Evolutionary conservation across 2,329 filamentous ascomycete genomes (phyloP).

Genomic region (Escovopsis sp.): DNA sequence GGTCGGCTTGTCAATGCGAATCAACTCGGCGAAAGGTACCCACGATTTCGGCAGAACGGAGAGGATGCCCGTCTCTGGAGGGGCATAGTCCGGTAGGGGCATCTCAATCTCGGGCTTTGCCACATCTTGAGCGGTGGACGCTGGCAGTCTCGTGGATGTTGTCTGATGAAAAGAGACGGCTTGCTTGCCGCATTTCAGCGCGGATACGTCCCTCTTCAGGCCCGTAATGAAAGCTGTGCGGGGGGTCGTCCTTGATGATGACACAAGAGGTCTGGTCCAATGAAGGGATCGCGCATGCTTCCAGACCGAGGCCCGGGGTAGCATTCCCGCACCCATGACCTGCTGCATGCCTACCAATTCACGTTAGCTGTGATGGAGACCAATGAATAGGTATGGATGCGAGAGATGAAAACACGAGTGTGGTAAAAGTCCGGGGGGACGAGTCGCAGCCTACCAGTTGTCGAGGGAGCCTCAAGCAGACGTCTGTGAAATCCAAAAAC

Average conservation of each 20-base stretch:
- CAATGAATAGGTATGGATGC: no score
- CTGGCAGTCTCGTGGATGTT: conserved; percentile 5
- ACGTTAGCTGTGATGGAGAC: no score
- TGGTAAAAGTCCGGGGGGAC: no score
- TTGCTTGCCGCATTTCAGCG: conserved; percentile 7
- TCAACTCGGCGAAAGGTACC: conserved; percentile 69
- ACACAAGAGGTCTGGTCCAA: conserved; percentile 3
- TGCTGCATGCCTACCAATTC: neutral
- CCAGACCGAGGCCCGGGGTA: conserved; percentile 12
- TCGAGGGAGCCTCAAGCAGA: no score
- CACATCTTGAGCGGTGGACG: conserved; percentile 6
- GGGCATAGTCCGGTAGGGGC: conserved; percentile 33
- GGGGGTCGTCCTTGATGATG: neutral
- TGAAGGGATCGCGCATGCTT: conserved; percentile 9
- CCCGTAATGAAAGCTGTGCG: neutral
- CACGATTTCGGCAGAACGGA: conserved; percentile 52
- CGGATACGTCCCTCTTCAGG: conserved; percentile 1
- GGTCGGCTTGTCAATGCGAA: conserved; percentile 65
- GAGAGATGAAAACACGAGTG: no score
- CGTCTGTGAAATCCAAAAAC: no score
- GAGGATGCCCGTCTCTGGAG: conserved; percentile 57
- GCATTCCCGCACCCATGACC: conserved; percentile 10
- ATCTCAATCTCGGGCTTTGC: conserved; percentile 1
- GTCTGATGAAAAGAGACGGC: conserved; percentile 12
- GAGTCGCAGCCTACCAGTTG: no score